Percentiles rank a stretch among this genome's conserved stretches.
These are phyloP conservation scores for Brettanomyces bruxellensis DNA, from an alignment of 805 yeast species.

Conservation along the genomic window DNA sequence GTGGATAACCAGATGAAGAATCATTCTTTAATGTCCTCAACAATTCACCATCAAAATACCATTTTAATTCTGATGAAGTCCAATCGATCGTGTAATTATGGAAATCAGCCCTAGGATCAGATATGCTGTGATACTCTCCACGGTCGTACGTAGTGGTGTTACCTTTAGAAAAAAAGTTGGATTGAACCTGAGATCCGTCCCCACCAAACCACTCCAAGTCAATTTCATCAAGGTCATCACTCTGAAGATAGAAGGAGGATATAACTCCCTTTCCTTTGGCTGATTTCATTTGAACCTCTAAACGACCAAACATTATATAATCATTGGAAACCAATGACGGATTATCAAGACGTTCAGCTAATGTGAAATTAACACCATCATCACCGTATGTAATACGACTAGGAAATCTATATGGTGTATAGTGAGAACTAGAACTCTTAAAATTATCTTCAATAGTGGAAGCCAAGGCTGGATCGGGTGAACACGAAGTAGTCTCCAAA, in stretches of 20 bases:
- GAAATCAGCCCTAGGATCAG: conserved; percentile 45
- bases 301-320: conserved; percentile 83
- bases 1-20: conserved; percentile 71
- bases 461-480: conserved; percentile 52
- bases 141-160: conserved; percentile 68
- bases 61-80: conserved; percentile 55
- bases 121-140: conserved; percentile 60
- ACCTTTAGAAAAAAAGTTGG: conserved; percentile 79
- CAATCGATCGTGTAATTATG: conserved; percentile 84
- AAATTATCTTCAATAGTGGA: conserved; percentile 46
- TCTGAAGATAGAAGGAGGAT: conserved; percentile 71
- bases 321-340: conserved; percentile 72
- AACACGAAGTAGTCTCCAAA: conserved; percentile 19
- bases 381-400: conserved; percentile 34
- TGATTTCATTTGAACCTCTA: conserved; percentile 63
- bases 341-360: conserved; percentile 59
- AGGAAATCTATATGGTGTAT: conserved; percentile 37
- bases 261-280: conserved; percentile 75
- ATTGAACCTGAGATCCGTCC: conserved; percentile 64
- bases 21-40: conserved; percentile 54
- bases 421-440: conserved; percentile 31
- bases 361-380: conserved; percentile 55
- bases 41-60: conserved; percentile 64
- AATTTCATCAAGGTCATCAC: conserved; percentile 83
- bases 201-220: conserved; percentile 86